Evolutionary conservation across 345 rosid genomes (phyloP).

Genomic region (Linum tenue): DNA sequence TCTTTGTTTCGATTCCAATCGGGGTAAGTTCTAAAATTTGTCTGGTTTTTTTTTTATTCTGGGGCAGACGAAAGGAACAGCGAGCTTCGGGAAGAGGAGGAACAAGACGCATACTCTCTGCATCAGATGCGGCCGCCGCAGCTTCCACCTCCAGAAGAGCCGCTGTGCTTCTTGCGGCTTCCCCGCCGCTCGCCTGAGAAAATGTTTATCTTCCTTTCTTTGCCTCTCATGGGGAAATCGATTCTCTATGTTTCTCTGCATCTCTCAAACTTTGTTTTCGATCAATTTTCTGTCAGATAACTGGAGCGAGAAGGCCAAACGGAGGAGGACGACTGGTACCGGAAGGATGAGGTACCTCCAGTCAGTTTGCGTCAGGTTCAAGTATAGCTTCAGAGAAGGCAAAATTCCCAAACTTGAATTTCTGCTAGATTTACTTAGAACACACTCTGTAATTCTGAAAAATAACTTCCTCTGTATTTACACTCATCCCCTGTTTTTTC

Average conservation of each 20-base stretch:
- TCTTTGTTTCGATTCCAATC: too few relatives aligned
- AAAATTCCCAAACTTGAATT: background rate
- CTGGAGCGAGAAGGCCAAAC: conserved; percentile 16
- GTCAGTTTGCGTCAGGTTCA: conserved; percentile 15
- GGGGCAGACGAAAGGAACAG: conserved; percentile 8
- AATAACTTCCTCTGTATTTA: too few relatives aligned
- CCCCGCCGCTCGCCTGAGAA: conserved; percentile 11
- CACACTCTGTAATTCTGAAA: too few relatives aligned
- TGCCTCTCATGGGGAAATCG: background rate
- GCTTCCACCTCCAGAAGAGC: conserved; percentile 10
- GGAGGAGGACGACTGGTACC: conserved; percentile 21
- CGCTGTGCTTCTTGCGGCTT: conserved; percentile 9
- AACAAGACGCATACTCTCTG: conserved; percentile 17
- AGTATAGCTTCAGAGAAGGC: conserved; percentile 23
- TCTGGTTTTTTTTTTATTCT: background rate
- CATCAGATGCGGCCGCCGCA: conserved; percentile 1
- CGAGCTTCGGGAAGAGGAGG: conserved; percentile 20
- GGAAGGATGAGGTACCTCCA: conserved; percentile 22
- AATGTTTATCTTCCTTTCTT: background rate
- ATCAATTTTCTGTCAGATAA: conserved; percentile 10
- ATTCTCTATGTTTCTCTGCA: too few relatives aligned
- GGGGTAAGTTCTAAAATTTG: too few relatives aligned
- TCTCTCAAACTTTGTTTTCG: background rate
- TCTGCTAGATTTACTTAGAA: too few relatives aligned
- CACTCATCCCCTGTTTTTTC: background rate